Evolutionary conservation across 306 rosid genomes (phyloP), one percentile per base, ranked within the genome.

Genomic region (Cicer arietinum): DNA sequence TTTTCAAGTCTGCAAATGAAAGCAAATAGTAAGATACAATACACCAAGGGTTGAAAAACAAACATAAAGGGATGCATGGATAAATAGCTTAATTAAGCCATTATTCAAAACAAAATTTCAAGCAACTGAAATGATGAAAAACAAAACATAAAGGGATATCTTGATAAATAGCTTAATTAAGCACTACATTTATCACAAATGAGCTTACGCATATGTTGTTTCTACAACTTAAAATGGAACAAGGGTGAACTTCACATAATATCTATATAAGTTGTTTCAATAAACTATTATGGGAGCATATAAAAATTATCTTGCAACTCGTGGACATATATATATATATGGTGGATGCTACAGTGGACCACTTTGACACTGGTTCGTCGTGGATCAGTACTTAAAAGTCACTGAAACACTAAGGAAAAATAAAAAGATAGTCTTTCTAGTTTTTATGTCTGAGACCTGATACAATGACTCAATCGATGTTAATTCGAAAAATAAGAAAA

Each of bases 1-100:
- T 39, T 67, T 39, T 45, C 62, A 46, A 67, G 18, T 40, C 37
- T 45, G 37, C 50, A 62, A 66, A 44, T 6, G 53, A 44, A 44
- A 6, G 40, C 70, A 65, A 44, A 44, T 8, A 20, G 10, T 43
- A 64, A 9, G 22, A 42, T n/a, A 48, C 56, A 66, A 39, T 37
- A 67, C n/a, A 1, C 42, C 9, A 17, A 40, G 35, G 10, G 47
- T 17, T 3, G 8, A 53, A 54, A 65, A 65, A 35, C 44, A 30
- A 53, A 35, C 42, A 60, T 35, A 30, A 35, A 25, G 4, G 16
- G 16, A 11, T 25, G n/a, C 22, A 22, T 58, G 64, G 1, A 30
- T 25, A 58, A 58, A 58, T 25, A 58, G 64, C 41, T 20, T 22
- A 25, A 58, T 20, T 25, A 58, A 58, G 42, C 14, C 5, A 6